Conservation (phyloP, 2,329 filamentous ascomycete genomes). For the Aspergillus uvarum region DNA sequence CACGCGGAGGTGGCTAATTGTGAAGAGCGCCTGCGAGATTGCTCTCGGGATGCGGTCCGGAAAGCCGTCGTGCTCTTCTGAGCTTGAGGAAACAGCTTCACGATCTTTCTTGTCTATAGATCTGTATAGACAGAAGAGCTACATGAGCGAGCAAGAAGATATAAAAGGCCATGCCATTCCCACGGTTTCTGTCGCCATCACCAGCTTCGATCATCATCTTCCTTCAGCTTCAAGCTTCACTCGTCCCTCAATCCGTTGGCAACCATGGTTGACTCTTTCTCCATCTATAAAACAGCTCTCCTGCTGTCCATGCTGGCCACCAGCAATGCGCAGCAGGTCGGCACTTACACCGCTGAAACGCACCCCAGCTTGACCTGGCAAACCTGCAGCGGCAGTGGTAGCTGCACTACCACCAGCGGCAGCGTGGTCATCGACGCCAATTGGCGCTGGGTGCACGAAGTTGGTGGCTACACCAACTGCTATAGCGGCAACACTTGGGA, state of each 20-base stretch:
- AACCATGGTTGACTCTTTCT: conserved; percentile 15
- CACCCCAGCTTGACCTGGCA: conserved; percentile 55
- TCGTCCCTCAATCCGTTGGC: not conserved
- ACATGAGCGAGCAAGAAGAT: conserved; percentile 1
- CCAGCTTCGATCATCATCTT: conserved; percentile 5
- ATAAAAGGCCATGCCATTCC: not conserved
- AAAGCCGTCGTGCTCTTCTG: conserved; percentile 10
- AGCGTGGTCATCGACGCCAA: conserved; percentile 57
- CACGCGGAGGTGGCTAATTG: not conserved
- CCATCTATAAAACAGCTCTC: conserved; percentile 18
- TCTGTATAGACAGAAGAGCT: not conserved
- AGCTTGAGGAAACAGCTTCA: not conserved
- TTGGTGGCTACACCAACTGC: conserved; percentile 55
- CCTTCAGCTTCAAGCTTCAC: not conserved
- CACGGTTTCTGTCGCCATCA: not conserved
- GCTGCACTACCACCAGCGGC: conserved; percentile 52
- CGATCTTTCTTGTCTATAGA: not conserved
- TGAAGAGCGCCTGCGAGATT: not conserved
- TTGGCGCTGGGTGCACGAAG: conserved; percentile 59
- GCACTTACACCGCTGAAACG: conserved; percentile 21
- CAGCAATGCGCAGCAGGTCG: conserved; percentile 24
- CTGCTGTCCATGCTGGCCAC: conserved; percentile 15
- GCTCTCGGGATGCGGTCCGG: conserved; percentile 17
- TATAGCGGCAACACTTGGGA: conserved; percentile 57
- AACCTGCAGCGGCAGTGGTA: conserved; percentile 50